Evolutionary conservation across 768 basidiomycete species (phyloP).

Genomic region (Lactarius deliciosus): DNA sequence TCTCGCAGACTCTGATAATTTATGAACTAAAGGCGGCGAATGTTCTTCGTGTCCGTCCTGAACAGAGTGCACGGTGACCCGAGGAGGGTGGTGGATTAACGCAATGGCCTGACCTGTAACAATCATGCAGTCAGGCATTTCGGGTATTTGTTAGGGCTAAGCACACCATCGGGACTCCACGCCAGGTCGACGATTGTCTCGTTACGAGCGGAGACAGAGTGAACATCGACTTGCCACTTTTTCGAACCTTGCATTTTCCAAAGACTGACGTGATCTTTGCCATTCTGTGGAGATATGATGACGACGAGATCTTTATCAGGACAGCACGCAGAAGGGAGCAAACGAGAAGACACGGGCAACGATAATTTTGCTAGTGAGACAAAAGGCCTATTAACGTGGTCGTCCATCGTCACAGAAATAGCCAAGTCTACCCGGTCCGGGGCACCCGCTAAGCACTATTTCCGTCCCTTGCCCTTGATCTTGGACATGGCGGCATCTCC

Average conservation of each 20-base stretch:
- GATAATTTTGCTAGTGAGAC: conserved; percentile 55
- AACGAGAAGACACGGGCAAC: conserved; percentile 55
- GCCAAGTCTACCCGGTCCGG: conserved; percentile 15
- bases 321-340: conserved; percentile 69
- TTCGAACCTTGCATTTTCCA: conserved; percentile 81
- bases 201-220: conserved; percentile 40
- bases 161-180: conserved; percentile 82
- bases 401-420: conserved; percentile 37
- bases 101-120: conserved; percentile 62
- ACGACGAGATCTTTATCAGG: conserved; percentile 82
- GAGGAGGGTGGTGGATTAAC: conserved; percentile 65
- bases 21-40: conserved; percentile 41
- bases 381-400: conserved; percentile 46
- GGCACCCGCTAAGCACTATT: conserved; percentile 17
- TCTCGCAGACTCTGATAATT: conserved; percentile 29
- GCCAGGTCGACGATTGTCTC: conserved; percentile 58
- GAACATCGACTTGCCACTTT: conserved; percentile 79
- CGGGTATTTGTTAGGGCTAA: background rate
- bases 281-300: conserved; percentile 63
- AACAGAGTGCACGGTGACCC: conserved; percentile 69
- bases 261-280: conserved; percentile 66
- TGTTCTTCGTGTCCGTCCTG: conserved; percentile 68
- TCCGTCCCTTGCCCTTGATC: conserved; percentile 48
- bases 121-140: conserved; percentile 33
- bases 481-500: conserved; percentile 46